Conservation (phyloP, 164 flowering plant genomes). For the Macadamia integrifolia region DNA sequence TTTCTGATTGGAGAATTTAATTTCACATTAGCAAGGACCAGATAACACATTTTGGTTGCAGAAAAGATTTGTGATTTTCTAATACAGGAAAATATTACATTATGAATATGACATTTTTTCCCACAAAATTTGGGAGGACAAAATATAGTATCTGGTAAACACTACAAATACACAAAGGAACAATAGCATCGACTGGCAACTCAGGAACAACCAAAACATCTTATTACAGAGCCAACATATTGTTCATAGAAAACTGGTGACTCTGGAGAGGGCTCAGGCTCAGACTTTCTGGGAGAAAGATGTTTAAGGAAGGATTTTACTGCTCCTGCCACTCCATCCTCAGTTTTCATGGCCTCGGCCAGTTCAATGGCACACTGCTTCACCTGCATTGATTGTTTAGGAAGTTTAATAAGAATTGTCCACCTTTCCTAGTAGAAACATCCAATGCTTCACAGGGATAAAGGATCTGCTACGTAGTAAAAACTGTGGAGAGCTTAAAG, state of each 20-base stretch:
- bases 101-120: too few species aligned
- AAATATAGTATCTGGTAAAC: too few species aligned
- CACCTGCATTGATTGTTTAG: constrained; percentile 45
- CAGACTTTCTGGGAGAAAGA: constrained; percentile 48
- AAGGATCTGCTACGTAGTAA: neutral
- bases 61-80: too few species aligned
- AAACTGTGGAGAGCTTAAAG: neutral
- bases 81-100: too few species aligned
- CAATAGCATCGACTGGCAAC: neutral
- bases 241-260: constrained; percentile 32
- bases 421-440: neutral
- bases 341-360: constrained; percentile 78
- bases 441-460: neutral
- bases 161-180: neutral
- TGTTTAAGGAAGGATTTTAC: constrained; percentile 93
- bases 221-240: constrained; percentile 21
- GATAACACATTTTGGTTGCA: too few species aligned
- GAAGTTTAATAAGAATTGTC: neutral
- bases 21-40: too few species aligned
- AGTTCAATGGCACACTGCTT: constrained; percentile 73
- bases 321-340: constrained; percentile 94
- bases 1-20: too few species aligned
- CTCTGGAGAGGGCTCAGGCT: constrained; percentile 25
- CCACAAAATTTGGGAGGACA: too few species aligned
- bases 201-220: constrained; percentile 70